Evolutionary conservation across 129 eudicot genomes (phyloP), one percentile per base, ranked within the genome.

Genomic region (Flaveria ramosissima): DNA sequence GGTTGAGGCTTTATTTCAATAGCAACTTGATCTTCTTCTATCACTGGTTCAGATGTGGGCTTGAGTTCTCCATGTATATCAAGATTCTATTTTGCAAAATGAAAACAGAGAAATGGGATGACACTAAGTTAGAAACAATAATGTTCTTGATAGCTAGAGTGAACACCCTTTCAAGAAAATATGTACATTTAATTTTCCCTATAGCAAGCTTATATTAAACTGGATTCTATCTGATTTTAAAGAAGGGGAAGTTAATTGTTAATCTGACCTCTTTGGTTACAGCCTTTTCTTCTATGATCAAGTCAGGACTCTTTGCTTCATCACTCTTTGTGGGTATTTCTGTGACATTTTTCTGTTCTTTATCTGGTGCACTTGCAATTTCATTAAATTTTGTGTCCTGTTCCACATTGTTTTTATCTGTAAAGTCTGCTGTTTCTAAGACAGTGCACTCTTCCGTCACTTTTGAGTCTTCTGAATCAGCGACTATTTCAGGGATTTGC

Each of bases 41-140:
- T 53, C 51, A 9, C 21, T 2, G 47, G 50, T 73, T 73, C 70
- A 55, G 74, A 65, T 26, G 79, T 45, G 75, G 63, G 78, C 26
- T 66, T 15, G 70, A 80, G 61, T 68, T 73, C 74, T 52, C 41
- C 62, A 64, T 64, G 68, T 52, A 63, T 3, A 52, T 64, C 83
- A 61, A 4, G 74, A 39, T 63, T 52, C 78, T 72, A 64, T 64
- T 50, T 62, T 51, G 39, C 23, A 72, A 61, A 50, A 26, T 51
- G 30, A 60, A 36, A 72, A 72, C 56, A 46, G 51, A 70, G 21
- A 79, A 50, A 10, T 61, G 51, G 24, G 48, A 59, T 32, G 45
- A 12, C 71, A 60, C 36, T 39, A 75, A 74, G 47, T 27, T 75
- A 24, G 50, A 62, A 55, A 62, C 30, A 30, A 19, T 61, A 9